phyloP scores from a whole-genome alignment of 768 basidiomycete genomes.

The Tephrocybe sp. region DNA sequence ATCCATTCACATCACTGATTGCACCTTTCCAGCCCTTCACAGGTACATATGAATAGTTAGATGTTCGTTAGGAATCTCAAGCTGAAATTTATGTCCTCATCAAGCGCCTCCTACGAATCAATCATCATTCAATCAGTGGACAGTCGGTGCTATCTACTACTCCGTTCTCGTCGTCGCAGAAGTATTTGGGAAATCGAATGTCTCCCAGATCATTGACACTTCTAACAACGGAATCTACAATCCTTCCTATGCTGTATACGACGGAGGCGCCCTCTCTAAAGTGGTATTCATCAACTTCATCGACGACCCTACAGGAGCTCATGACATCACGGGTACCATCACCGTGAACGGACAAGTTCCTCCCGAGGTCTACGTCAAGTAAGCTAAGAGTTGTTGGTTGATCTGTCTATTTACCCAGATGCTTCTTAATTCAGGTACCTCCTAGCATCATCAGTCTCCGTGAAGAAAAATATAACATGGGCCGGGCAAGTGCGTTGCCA shows the following conservation, averaged over 20 bases:
- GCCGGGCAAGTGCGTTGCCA: conserved; percentile 47
- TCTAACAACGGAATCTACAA: conserved; percentile 51
- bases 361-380: conserved; percentile 50
- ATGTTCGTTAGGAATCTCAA: no score
- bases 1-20: background rate
- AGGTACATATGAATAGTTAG: no score
- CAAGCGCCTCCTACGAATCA: conserved; percentile 39
- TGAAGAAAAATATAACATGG: conserved; percentile 63
- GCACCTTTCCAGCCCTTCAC: background rate
- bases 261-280: conserved; percentile 59
- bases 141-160: conserved; percentile 74
- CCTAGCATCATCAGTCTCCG: conserved; percentile 43
- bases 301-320: conserved; percentile 55
- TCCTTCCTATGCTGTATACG: conserved; percentile 74
- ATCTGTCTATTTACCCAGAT: background rate
- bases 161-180: conserved; percentile 70
- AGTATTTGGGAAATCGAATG: no score
- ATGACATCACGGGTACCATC: conserved; percentile 44
- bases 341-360: no score
- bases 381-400: conserved; percentile 13
- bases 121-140: conserved; percentile 64
- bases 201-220: no score
- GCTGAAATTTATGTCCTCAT: no score
- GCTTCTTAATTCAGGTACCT: conserved; percentile 44
- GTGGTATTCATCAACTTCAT: conserved; percentile 76